These are phyloP conservation scores for Nyssa sinensis DNA, from an alignment of 148 eudicot genomes.

Conservation along the genomic window DNA sequence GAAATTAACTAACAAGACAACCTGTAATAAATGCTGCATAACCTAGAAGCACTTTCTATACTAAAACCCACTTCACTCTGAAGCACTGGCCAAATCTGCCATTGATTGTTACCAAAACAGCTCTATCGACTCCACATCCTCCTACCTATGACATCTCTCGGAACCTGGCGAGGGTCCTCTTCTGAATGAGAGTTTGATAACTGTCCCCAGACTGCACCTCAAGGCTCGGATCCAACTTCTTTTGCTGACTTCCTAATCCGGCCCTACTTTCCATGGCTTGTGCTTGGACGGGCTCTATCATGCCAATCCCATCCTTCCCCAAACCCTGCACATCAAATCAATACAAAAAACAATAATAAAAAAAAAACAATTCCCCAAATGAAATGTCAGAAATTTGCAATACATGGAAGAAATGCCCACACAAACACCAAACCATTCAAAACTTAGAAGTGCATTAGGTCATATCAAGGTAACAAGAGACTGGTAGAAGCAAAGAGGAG, in stretches of 20 bases:
- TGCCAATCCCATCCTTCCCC: slow-evolving; percentile 94
- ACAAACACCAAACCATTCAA: too few relatives aligned
- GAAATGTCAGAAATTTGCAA: slow-evolving; percentile 33
- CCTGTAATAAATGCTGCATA: too few relatives aligned
- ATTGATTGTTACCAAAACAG: too few relatives aligned
- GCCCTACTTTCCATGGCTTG: slow-evolving; percentile 72
- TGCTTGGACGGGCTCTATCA: slow-evolving; percentile 96
- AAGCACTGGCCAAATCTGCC: too few relatives aligned
- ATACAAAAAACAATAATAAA: slow-evolving; percentile 14
- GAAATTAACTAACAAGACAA: too few relatives aligned
- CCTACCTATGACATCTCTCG: slow-evolving; percentile 63
- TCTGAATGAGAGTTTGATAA: slow-evolving; percentile 84
- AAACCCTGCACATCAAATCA: slow-evolving; percentile 59
- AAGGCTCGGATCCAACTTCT: slow-evolving; percentile 70
- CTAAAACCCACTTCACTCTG: too few relatives aligned
- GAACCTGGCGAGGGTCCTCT: slow-evolving; percentile 92
- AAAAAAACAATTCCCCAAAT: slow-evolving; percentile 37
- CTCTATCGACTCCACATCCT: neutral
- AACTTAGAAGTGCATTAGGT: too few relatives aligned
- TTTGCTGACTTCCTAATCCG: slow-evolving; percentile 88
- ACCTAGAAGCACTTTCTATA: too few relatives aligned
- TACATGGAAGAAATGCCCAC: neutral
- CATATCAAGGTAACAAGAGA: too few relatives aligned
- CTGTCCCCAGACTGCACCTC: slow-evolving; percentile 97
- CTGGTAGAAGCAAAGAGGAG: too few relatives aligned